A percentile compares a stretch with the other conserved stretches of the same genome.
phyloP scores from a whole-genome alignment of 108 stramenopile species.

The Cyclotella baltica region DNA sequence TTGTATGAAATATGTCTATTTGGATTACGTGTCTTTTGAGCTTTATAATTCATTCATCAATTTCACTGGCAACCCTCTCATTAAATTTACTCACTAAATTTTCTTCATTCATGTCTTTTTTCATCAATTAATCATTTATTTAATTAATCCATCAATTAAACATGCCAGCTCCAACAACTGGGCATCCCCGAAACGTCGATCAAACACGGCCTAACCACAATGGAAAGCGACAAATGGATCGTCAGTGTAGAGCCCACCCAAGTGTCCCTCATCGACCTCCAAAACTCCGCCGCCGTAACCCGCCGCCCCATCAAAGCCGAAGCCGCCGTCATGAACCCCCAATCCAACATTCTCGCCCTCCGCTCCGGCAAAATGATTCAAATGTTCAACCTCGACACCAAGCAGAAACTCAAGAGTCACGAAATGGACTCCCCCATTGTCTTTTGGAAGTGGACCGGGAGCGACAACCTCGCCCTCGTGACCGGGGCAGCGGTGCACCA shows the following conservation, averaged over 20 bases:
- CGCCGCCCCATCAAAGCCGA: constrained; percentile 97
- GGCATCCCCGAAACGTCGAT: constrained; percentile 90
- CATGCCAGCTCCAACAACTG: constrained; percentile 85
- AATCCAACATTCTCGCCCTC: constrained; percentile 90
- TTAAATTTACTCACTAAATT: neutral
- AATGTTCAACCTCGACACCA: constrained; percentile 97
- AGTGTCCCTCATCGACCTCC: constrained; percentile 94
- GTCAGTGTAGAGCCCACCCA: constrained; percentile 90
- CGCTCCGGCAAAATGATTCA: constrained; percentile 93
- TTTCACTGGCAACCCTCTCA: neutral
- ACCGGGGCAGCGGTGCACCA: constrained; percentile 95
- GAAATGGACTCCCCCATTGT: constrained; percentile 89
- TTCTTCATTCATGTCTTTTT: too few relatives aligned
- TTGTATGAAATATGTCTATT: too few relatives aligned
- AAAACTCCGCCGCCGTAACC: constrained; percentile 90
- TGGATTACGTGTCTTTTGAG: too few relatives aligned
- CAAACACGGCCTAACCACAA: constrained; percentile 92
- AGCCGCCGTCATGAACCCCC: constrained; percentile 98
- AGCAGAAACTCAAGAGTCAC: constrained; percentile 94
- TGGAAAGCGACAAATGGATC: constrained; percentile 95
- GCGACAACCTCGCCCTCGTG: constrained; percentile 92
- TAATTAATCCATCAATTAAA: constrained; percentile 6
- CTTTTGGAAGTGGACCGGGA: constrained; percentile 97
- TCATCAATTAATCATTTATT: constrained; percentile 6
- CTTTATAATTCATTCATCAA: too few relatives aligned